phyloP scores from a whole-genome alignment of 2,329 filamentous ascomycete genomes.

The Penicillium sp. region DNA sequence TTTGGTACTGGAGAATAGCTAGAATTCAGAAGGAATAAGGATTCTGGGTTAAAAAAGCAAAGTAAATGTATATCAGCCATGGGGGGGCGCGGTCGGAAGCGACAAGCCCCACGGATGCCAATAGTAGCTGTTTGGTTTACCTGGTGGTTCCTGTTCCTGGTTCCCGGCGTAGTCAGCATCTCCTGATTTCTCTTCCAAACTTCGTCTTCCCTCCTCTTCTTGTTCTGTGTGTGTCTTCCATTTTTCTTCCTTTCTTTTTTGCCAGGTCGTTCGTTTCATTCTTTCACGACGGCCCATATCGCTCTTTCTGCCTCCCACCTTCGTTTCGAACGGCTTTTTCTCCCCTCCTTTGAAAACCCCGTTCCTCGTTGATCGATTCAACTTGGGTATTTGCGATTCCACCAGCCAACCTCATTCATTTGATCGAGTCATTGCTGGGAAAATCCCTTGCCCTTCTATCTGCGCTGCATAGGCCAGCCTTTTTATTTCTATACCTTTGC shows the following conservation, averaged over 20 bases:
- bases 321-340: slow-evolving; percentile 33
- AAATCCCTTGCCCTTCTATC: slow-evolving; percentile 21
- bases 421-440: slow-evolving; percentile 7
- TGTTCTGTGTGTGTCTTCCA: slow-evolving; percentile 21
- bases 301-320: slow-evolving; percentile 30
- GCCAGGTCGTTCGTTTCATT: slow-evolving; percentile 52
- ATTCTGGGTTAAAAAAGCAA: neutral
- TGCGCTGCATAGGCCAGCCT: slow-evolving; percentile 43
- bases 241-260: slow-evolving; percentile 33
- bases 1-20: neutral
- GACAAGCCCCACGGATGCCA: slow-evolving; percentile 17
- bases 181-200: slow-evolving; percentile 23
- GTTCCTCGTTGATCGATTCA: slow-evolving; percentile 28
- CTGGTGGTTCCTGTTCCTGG: slow-evolving; percentile 1
- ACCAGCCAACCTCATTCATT: slow-evolving; percentile 9
- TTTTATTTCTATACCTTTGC: slow-evolving; percentile 26
- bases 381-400: slow-evolving; percentile 23
- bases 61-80: neutral
- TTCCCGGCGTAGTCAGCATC: slow-evolving; percentile 23
- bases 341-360: slow-evolving; percentile 12
- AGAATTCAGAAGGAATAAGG: neutral
- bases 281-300: slow-evolving; percentile 52
- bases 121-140: slow-evolving; percentile 7
- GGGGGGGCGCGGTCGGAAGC: slow-evolving; percentile 1
- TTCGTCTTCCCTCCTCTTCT: slow-evolving; percentile 22